Base-by-base conservation (phyloP, 1,284 basidiomycete genomes). In the Moesziomyces antarcticus region DNA sequence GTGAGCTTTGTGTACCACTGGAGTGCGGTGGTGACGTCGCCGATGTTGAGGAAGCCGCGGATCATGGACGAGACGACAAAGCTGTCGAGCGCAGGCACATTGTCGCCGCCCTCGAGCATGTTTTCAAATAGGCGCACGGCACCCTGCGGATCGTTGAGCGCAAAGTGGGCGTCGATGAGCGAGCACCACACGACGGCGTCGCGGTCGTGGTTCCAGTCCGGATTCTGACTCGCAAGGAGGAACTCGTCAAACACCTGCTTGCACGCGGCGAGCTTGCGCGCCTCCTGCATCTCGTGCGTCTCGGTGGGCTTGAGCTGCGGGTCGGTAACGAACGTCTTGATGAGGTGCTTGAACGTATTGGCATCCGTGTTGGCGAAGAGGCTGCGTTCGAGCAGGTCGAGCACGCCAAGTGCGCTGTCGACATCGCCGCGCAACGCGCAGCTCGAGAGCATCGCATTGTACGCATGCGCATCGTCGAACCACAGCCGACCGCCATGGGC, bases 101-200 rank as follows among this genome's bases (percentile, higher is more conserved):
- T 53, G 42, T 73, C 59, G 10, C 71, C 62, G 14, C 63, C 64
- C 9, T 65, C 30, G 16, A 94, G 86, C 90, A 96, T 92, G 65
- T 87, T 85, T 69, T 93, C 90, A 48, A 96, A 86, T 3, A 95
- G 84, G 20, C 84, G 88, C 10, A 94, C 82, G 6, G 90, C 93
- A 48, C 87, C 88, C 3, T 88, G 88, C 0, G 90, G 86, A 61
- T 90, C 86, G 5, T 89, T 89, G 35, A 87, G 88, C 20, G 86
- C 87, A 86, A 96, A 91, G 85, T 92, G 90, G 0, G 89, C 88
- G 46, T 88, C 86, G 56, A 96, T 88, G 89, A 94, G 92, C 68
- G 87, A 85, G 68, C 90, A 90, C 89, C 89, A 94, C 2, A 92
- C 87, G 37, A 85, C 76, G 30, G 89, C 85, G 50, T 83, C 77